Evolutionary conservation across 2,329 filamentous ascomycete species (phyloP), one percentile per base, ranked within the genome.

Genomic region (Ophiostoma sp.): DNA sequence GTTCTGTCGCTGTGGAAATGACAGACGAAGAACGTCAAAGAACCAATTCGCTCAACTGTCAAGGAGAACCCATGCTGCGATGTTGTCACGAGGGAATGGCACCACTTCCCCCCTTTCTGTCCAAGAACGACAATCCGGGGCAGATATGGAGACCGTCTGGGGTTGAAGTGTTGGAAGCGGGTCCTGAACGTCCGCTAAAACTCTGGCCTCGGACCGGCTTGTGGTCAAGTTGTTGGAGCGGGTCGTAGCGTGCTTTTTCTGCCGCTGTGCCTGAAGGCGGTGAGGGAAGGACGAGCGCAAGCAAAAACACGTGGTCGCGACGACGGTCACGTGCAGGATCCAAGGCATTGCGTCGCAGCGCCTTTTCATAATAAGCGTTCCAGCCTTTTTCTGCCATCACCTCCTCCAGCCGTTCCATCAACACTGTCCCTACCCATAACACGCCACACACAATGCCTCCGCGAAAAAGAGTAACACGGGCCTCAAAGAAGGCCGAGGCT

Each of bases 401-500:
- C 39, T 17, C 1, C 45, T 55, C 61, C n/a, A n/a, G n/a, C n/a
- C n/a, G n/a, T 19, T 33, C 25, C 22, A 36, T 3, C 45, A 55
- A 63, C 48, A 42, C n/a, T 15, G 7, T 0, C n/a, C 52, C 28
- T n/a, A 15, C 12, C 9, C 31, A 50, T 9, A 69, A 15, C 45
- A 61, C 28, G 50, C 17, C 50, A 50, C 9, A 17, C 63, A 71
- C 45, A 4, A 74, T 74, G 72, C 72, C 72, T 12, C 72, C 69
- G 42, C 52, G 57, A 66, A 71, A 70, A 63, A 50, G 73, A 63
- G 31, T 57, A 9, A 74, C 70, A 3, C 12, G 70, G n/a, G 73
- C 73, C 36, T 72, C 73, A 12, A 74, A 74, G 55, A 64, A 72
- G 70, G 73, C 70, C 19, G 70, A 74, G 57, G 66, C 52, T 0